A percentile compares a stretch with the other conserved stretches of the same genome.
These are phyloP conservation scores for Diddensiella transvaalensis DNA, from an alignment of 805 yeast species.

Conservation along the genomic window DNA sequence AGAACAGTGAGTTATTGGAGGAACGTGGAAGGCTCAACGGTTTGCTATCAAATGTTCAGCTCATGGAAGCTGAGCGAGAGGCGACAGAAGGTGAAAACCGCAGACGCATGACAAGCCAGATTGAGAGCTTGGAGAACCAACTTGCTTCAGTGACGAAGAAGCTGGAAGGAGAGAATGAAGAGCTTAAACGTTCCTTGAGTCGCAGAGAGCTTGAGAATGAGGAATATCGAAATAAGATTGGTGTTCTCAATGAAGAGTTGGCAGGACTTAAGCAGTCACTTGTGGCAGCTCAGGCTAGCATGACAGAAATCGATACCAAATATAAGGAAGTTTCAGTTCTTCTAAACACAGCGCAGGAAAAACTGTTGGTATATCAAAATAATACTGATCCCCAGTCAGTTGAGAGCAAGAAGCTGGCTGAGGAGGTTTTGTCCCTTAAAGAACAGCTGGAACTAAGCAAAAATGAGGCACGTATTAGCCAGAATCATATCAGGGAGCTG, in stretches of 20 bases:
- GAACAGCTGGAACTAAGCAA: constrained; percentile 46
- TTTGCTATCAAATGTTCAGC: constrained; percentile 57
- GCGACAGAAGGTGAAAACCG: constrained; percentile 47
- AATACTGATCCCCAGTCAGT: constrained; percentile 29
- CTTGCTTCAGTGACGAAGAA: constrained; percentile 43
- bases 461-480: constrained; percentile 54
- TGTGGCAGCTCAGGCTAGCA: constrained; percentile 10
- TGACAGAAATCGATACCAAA: background rate
- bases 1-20: constrained; percentile 48
- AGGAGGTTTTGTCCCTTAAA: constrained; percentile 34
- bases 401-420: constrained; percentile 27
- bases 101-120: constrained; percentile 45
- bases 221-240: constrained; percentile 59
- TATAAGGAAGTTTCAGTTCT: constrained; percentile 31
- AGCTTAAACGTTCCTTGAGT: constrained; percentile 48
- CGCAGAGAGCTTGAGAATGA: constrained; percentile 56
- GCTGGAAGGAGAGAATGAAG: constrained; percentile 46
- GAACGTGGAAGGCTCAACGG: constrained; percentile 60
- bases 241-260: constrained; percentile 47
- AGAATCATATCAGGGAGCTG: constrained; percentile 56
- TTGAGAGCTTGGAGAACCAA: constrained; percentile 48
- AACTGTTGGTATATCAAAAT: constrained; percentile 30
- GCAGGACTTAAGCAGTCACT: constrained; percentile 41
- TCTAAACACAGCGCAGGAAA: constrained; percentile 29
- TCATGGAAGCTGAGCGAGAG: constrained; percentile 60